Conservation (phyloP, 768 basidiomycete genomes). For the Mycena sanguinolenta region DNA sequence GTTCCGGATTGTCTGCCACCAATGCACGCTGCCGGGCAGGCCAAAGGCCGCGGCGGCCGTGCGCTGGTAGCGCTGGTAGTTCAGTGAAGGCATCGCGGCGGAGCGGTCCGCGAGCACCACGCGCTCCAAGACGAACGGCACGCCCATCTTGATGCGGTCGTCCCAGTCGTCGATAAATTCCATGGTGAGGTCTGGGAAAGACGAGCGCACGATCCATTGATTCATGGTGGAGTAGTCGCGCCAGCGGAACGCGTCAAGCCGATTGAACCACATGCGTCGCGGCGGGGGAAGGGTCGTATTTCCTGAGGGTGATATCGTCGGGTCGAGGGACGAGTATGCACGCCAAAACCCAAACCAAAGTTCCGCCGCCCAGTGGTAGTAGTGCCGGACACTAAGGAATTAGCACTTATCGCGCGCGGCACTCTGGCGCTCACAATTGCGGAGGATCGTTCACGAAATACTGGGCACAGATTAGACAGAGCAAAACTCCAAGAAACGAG, state of each 20-base stretch:
- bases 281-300: constrained; percentile 80
- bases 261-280: constrained; percentile 82
- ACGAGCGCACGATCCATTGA: constrained; percentile 83
- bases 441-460: constrained; percentile 88
- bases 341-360: constrained; percentile 95
- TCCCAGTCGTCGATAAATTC: constrained; percentile 89
- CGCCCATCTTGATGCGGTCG: constrained; percentile 79
- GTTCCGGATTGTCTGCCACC: constrained; percentile 87
- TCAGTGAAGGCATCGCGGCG: constrained; percentile 80
- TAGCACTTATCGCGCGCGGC: neutral
- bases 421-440: constrained; percentile 77
- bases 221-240: constrained; percentile 94
- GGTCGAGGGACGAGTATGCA: constrained; percentile 87
- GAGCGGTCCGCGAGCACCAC: constrained; percentile 90
- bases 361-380: constrained; percentile 95
- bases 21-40: constrained; percentile 80
- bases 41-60: constrained; percentile 82
- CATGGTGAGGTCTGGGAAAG: constrained; percentile 84
- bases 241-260: constrained; percentile 84
- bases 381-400: constrained; percentile 81
- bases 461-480: constrained; percentile 48
- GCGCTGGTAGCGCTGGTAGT: constrained; percentile 79
- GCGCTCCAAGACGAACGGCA: constrained; percentile 85
- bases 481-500: neutral
- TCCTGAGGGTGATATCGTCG: constrained; percentile 72